Percentiles rank a stretch among this genome's conserved stretches.
phyloP scores from a whole-genome alignment of 2,329 filamentous ascomycete genomes.

The Drechslerella dactyloides region DNA sequence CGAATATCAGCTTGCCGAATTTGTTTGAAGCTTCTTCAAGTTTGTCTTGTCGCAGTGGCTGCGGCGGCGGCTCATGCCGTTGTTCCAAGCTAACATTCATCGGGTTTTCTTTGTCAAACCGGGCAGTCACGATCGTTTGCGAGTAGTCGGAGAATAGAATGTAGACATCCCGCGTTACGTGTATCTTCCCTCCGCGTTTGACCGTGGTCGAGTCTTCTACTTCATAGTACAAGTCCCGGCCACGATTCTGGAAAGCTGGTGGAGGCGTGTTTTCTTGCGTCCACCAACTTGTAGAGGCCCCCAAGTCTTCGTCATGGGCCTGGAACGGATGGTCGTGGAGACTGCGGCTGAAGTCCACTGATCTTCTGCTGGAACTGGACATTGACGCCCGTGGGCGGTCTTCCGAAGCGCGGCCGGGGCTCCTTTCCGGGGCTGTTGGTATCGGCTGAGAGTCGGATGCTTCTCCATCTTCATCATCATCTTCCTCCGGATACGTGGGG shows the following conservation, averaged over 20 bases:
- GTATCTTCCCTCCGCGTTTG: constrained; percentile 72
- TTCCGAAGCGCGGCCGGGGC: constrained; percentile 27
- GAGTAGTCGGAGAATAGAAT: constrained; percentile 96
- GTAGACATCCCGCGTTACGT: constrained; percentile 79
- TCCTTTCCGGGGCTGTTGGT: constrained; percentile 16
- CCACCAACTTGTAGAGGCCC: constrained; percentile 81
- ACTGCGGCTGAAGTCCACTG: constrained; percentile 76
- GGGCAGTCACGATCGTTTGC: constrained; percentile 83
- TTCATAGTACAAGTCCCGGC: constrained; percentile 79
- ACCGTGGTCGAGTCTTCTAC: constrained; percentile 76
- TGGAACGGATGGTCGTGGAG: constrained; percentile 75
- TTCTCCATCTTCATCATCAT: constrained; percentile 26
- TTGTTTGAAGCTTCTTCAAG: constrained; percentile 83
- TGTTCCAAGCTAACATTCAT: constrained; percentile 79
- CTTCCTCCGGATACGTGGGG: constrained; percentile 23
- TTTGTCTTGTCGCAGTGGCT: constrained; percentile 84
- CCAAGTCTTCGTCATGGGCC: constrained; percentile 84
- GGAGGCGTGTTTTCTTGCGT: constrained; percentile 78
- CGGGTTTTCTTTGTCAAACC: constrained; percentile 76
- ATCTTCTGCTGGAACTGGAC: constrained; percentile 59
- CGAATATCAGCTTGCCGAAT: constrained; percentile 79
- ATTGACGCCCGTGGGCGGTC: constrained; percentile 35
- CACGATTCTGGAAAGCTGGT: constrained; percentile 77
- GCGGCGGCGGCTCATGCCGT: constrained; percentile 81
- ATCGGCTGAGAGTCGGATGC: constrained; percentile 52